Percentiles rank a stretch among this genome's conserved stretches.
phyloP scores from a whole-genome alignment of 108 stramenopile genomes.

The Schizochytrium sp. region DNA sequence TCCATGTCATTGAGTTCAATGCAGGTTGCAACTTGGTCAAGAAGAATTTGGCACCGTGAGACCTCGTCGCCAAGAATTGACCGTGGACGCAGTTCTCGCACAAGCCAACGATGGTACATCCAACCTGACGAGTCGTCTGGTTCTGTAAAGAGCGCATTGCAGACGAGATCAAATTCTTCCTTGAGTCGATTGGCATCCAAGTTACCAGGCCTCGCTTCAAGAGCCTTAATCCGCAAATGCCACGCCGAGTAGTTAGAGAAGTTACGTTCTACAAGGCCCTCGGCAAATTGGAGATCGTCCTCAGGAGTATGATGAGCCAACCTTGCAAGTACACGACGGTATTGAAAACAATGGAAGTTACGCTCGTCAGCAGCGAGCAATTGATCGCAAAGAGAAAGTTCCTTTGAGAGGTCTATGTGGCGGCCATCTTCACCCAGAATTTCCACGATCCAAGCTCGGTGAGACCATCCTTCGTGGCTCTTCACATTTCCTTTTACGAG shows the following conservation, averaged over 20 bases:
- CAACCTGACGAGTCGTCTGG: constrained; percentile 96
- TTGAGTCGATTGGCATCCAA: constrained; percentile 45
- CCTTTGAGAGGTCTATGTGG: constrained; percentile 65
- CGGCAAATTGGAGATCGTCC: constrained; percentile 86
- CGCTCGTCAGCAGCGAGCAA: constrained; percentile 90
- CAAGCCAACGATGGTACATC: constrained; percentile 86
- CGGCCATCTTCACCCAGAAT: constrained; percentile 63
- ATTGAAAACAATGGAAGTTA: constrained; percentile 99
- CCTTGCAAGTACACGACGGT: constrained; percentile 86
- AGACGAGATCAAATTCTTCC: constrained; percentile 66
- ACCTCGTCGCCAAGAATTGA: not conserved
- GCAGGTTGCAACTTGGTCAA: not conserved
- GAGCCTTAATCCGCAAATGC: constrained; percentile 89
- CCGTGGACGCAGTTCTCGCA: constrained; percentile 21
- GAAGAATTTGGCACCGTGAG: not conserved
- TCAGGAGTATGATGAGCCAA: constrained; percentile 67
- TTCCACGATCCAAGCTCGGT: constrained; percentile 93
- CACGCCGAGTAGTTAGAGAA: constrained; percentile 98
- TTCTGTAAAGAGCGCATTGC: constrained; percentile 93
- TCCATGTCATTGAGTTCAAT: constrained; percentile 34
- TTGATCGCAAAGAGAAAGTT: constrained; percentile 83
- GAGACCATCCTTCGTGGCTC: constrained; percentile 96
- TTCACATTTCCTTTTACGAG: constrained; percentile 92
- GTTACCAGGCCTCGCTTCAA: constrained; percentile 61
- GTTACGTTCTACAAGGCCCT: constrained; percentile 85